Percentiles rank a stretch among this genome's conserved stretches.
Conservation (phyloP, 2,329 filamentous ascomycete species). For the Eutypa lata region DNA sequence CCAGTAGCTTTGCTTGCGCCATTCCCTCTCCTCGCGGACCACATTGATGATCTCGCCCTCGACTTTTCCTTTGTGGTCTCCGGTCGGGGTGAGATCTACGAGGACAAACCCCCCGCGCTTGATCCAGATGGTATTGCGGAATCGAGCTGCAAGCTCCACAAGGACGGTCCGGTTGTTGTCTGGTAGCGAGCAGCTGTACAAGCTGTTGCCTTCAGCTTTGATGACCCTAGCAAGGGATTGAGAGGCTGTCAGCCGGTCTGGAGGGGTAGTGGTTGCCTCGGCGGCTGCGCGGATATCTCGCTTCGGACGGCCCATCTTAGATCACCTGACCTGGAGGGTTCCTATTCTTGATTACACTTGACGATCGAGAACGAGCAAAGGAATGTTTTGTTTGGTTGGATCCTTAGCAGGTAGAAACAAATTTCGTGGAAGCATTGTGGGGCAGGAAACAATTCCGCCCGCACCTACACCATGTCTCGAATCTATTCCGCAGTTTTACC, state of each 20-base stretch:
- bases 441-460: not conserved
- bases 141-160: slow-evolving; percentile 78
- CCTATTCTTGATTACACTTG: too few relatives aligned
- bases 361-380: too few relatives aligned
- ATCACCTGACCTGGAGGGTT: too few relatives aligned
- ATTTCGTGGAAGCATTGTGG: not conserved
- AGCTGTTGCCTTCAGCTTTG: slow-evolving; percentile 82
- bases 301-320: slow-evolving; percentile 68
- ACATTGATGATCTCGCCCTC: slow-evolving; percentile 90
- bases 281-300: slow-evolving; percentile 75
- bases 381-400: too few relatives aligned
- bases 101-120: slow-evolving; percentile 85
- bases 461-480: not conserved
- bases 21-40: slow-evolving; percentile 84
- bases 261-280: slow-evolving; percentile 63
- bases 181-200: slow-evolving; percentile 77
- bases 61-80: slow-evolving; percentile 72
- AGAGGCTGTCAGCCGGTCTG: slow-evolving; percentile 54
- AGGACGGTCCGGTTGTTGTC: slow-evolving; percentile 62
- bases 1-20: slow-evolving; percentile 90
- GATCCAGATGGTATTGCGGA: slow-evolving; percentile 92
- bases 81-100: slow-evolving; percentile 63
- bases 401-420: not conserved
- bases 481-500: not conserved
- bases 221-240: slow-evolving; percentile 73